Percentiles rank a stretch among this genome's conserved stretches.
These are phyloP conservation scores for Klebsormidium nitens DNA, from an alignment of 139 green algal species.

Conservation along the genomic window DNA sequence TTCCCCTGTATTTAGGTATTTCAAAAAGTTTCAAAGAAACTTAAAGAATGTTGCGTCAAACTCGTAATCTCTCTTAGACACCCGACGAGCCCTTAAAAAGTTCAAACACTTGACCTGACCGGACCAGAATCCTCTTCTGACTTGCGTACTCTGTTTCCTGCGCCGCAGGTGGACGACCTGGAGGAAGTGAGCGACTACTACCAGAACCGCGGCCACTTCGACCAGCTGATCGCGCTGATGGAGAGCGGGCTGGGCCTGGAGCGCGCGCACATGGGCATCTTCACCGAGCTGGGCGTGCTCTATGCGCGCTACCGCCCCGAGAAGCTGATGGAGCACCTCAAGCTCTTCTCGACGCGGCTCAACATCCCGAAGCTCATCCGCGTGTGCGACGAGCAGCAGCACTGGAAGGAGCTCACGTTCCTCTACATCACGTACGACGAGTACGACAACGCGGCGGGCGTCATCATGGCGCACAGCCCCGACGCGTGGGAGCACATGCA, in stretches of 20 bases:
- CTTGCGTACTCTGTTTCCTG: no score
- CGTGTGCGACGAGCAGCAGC: constrained; percentile 86
- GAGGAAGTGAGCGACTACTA: constrained; percentile 94
- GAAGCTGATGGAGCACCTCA: constrained; percentile 99
- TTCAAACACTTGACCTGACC: no score
- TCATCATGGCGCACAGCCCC: constrained; percentile 91
- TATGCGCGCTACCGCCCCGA: constrained; percentile 79
- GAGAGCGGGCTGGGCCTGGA: constrained; percentile 96
- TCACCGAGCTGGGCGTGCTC: constrained; percentile 92
- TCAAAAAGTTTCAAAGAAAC: no score
- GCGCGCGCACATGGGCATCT: constrained; percentile 99
- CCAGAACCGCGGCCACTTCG: constrained; percentile 78
- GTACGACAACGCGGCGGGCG: constrained; percentile 91
- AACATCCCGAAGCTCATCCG: constrained; percentile 98
- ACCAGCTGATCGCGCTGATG: constrained; percentile 92
- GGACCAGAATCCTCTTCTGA: no score
- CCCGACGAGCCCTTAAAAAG: no score
- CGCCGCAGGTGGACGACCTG: constrained; percentile 93
- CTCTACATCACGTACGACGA: constrained; percentile 97
- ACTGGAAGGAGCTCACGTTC: constrained; percentile 95
- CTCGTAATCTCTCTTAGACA: no score
- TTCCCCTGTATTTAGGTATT: no score
- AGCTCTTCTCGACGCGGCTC: constrained; percentile 91
- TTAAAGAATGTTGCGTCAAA: no score
- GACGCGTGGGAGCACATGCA: constrained; percentile 91